A percentile compares a stretch with the other conserved stretches of the same genome.
Evolutionary conservation across 495 filamentous ascomycete genomes (phyloP).

Genomic region (Staphylotrichum longicolle): DNA sequence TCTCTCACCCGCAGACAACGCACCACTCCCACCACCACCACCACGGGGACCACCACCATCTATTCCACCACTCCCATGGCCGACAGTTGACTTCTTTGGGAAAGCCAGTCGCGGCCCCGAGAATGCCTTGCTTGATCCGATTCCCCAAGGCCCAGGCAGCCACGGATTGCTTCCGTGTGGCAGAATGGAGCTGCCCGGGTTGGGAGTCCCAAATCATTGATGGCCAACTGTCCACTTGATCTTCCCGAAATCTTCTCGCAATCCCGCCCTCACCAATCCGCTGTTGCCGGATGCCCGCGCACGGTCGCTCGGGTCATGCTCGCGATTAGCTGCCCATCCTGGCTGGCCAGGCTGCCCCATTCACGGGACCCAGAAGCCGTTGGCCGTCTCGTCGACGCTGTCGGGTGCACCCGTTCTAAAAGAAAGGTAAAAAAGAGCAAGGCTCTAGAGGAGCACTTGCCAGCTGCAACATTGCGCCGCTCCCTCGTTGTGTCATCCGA

Average conservation of each 20-base stretch:
- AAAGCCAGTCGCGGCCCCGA: conserved; percentile 1
- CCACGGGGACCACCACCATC: background rate
- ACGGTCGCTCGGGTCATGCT: conserved; percentile 11
- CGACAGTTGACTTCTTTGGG: conserved; percentile 5
- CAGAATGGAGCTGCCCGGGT: no score
- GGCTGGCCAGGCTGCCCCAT: conserved; percentile 14
- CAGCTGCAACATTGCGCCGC: background rate
- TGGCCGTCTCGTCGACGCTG: background rate
- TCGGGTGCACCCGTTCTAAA: background rate
- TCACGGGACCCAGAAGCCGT: conserved; percentile 9
- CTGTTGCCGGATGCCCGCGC: conserved; percentile 6
- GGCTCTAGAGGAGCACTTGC: background rate
- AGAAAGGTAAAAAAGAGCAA: background rate
- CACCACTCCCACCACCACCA: background rate
- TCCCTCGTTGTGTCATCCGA: background rate
- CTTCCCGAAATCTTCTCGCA: background rate
- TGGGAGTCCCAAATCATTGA: background rate
- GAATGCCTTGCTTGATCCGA: background rate
- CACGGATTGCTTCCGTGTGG: background rate
- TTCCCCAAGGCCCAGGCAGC: background rate
- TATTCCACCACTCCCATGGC: background rate
- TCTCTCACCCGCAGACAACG: conserved; percentile 8
- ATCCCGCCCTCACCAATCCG: conserved; percentile 2
- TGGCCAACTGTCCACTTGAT: background rate
- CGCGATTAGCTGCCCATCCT: conserved; percentile 1